Base-by-base conservation (phyloP, 768 basidiomycete genomes). In the Boletus speciosus region DNA sequence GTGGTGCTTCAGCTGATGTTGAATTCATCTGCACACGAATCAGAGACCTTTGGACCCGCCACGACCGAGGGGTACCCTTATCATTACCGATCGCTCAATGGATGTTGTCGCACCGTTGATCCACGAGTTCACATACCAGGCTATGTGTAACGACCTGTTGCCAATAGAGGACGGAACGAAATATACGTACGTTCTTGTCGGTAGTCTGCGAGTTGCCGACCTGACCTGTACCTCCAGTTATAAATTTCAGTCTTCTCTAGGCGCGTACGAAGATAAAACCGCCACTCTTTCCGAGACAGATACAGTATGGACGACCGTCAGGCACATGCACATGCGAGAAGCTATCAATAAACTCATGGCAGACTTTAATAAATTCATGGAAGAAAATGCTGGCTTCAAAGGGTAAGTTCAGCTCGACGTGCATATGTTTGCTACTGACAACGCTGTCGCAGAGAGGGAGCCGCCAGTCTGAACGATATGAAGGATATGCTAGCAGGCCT, bases 91-190 rank as follows among this genome's bases (percentile, higher is more conserved):
- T 71, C 85, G 97, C n/a, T 82, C 94, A 4, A 93, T 99, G 88
- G 97, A 99, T 71, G 85, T 86, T 62, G 66, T 89, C 25, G 88
- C 93, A 3, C 97, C 97, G 2, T 82, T 98, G 56, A 68, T 97
- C 35, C 97, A 99, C 68, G 97, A 98, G 66, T 99, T 99, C 67
- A 98, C 96, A 21, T 99, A 98, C 70, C 97, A 98, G 71, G 96
- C 97, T 0, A 99, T 99, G 97, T 89, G 88, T 46, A 93, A 94
- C 62, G 97, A 99, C 70, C 72, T 99, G 19, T 78, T 99, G 6
- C 87, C 86, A 16, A 90, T 99, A 48, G 82, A 93, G 52, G 84
- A 92, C 56, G 96, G 95, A 25, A 79, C 78, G 9, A 86, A 81
- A 71, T 98, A 98, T 71, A 84, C 82, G 93, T 96, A 60, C 52